A percentile compares a stretch with the other conserved stretches of the same genome.
phyloP scores from a whole-genome alignment of 2,329 filamentous ascomycete species.

The Saccharata proteae region DNA sequence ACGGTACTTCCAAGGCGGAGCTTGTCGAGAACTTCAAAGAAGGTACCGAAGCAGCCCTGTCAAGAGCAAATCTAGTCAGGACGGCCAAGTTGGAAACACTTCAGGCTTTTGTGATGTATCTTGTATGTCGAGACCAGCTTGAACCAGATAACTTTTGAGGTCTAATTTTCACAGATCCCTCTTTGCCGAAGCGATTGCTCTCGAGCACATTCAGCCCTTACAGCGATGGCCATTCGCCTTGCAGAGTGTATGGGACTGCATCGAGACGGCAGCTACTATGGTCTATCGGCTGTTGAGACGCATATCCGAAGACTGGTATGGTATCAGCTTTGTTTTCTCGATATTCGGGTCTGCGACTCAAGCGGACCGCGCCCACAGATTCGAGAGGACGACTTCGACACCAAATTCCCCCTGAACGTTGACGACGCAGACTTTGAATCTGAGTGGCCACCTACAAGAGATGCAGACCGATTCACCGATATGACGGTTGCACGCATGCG shows the following conservation, averaged over 20 bases:
- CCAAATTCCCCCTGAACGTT: slow-evolving; percentile 58
- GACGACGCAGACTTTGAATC: slow-evolving; percentile 51
- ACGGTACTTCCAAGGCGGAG: slow-evolving; percentile 43
- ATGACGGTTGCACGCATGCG: slow-evolving; percentile 56
- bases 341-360: slow-evolving; percentile 61
- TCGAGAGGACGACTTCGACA: slow-evolving; percentile 63
- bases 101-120: slow-evolving; percentile 65
- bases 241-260: slow-evolving; percentile 70
- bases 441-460: slow-evolving; percentile 28
- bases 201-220: slow-evolving; percentile 58
- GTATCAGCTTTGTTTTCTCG: slow-evolving; percentile 68
- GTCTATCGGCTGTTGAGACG: slow-evolving; percentile 53
- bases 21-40: slow-evolving; percentile 52
- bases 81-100: slow-evolving; percentile 63
- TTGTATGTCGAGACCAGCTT: slow-evolving; percentile 45
- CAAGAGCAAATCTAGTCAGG: slow-evolving; percentile 57
- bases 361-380: slow-evolving; percentile 62
- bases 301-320: slow-evolving; percentile 62
- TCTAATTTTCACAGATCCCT: slow-evolving; percentile 41
- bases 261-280: slow-evolving; percentile 56
- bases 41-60: slow-evolving; percentile 54
- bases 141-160: not conserved
- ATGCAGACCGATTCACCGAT: slow-evolving; percentile 50
- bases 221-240: slow-evolving; percentile 59
- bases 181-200: slow-evolving; percentile 62